phyloP scores from a whole-genome alignment of 345 rosid species.

The Mallotus nudiflorus region DNA sequence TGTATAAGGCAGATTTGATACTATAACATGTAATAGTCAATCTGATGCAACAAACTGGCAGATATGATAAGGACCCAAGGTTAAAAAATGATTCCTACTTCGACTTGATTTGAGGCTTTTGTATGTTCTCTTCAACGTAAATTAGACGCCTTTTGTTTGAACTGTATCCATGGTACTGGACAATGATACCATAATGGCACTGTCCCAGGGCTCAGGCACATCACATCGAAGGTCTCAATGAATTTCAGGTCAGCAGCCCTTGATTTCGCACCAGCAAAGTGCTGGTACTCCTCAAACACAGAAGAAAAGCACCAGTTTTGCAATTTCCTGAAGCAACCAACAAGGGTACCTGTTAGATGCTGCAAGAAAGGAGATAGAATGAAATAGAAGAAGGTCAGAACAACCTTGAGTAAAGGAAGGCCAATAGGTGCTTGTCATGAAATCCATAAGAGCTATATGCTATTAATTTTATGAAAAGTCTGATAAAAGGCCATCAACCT shows the following conservation, averaged over 20 bases:
- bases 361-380: slow-evolving; percentile 32
- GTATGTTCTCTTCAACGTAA: slow-evolving; percentile 55
- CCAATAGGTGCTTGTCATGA: too few species aligned
- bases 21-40: background rate
- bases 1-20: background rate
- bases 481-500: too few species aligned
- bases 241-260: slow-evolving; percentile 57
- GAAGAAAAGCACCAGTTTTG: slow-evolving; percentile 80
- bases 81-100: slow-evolving; percentile 16
- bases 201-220: slow-evolving; percentile 48
- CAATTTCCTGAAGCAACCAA: slow-evolving; percentile 80
- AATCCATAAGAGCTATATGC: too few species aligned
- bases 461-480: too few species aligned
- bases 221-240: slow-evolving; percentile 56
- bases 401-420: background rate
- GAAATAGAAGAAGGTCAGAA: background rate
- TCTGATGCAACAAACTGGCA: background rate
- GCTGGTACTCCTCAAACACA: slow-evolving; percentile 68
- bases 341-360: slow-evolving; percentile 89
- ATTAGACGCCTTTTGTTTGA: slow-evolving; percentile 65
- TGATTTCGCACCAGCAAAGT: slow-evolving; percentile 61
- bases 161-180: slow-evolving; percentile 71
- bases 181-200: slow-evolving; percentile 64
- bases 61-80: slow-evolving; percentile 11
- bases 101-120: slow-evolving; percentile 40